Conservation (phyloP, 169 alveolate species). For the Neospora caninum region DNA sequence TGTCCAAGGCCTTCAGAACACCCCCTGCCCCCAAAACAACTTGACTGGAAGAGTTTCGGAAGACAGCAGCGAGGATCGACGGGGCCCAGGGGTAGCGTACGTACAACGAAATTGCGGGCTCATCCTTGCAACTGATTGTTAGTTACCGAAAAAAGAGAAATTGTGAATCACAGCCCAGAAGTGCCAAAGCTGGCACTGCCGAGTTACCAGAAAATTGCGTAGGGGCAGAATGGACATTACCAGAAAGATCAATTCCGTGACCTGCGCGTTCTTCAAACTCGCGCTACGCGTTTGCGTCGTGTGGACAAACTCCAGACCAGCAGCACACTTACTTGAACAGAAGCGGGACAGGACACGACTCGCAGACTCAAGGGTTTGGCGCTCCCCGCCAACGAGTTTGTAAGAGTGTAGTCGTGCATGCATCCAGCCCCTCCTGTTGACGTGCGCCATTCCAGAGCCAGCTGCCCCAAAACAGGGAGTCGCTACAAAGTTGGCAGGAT, state of each 20-base stretch:
- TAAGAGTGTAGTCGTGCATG: conserved; percentile 34
- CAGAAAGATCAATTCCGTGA: too few species aligned
- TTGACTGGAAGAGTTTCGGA: too few species aligned
- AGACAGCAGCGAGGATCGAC: too few species aligned
- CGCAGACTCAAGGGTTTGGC: conserved; percentile 58
- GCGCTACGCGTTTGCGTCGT: background rate
- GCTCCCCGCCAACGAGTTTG: conserved; percentile 19
- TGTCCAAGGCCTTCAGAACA: background rate
- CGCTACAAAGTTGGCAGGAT: conserved; percentile 29
- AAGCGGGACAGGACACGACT: conserved; percentile 52
- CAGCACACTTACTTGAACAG: conserved; percentile 52
- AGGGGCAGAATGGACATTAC: too few species aligned
- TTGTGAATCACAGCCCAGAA: too few species aligned
- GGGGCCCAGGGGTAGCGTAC: too few species aligned
- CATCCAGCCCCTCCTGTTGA: conserved; percentile 65
- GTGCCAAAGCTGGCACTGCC: too few species aligned
- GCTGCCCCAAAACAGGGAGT: conserved; percentile 55
- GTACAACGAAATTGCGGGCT: too few species aligned
- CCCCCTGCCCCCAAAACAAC: too few species aligned
- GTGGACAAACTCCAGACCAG: background rate
- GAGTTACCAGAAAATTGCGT: too few species aligned
- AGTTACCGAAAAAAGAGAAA: too few species aligned
- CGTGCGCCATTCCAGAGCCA: conserved; percentile 67
- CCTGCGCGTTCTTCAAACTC: background rate
- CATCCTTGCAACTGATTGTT: too few species aligned